A percentile compares a stretch with the other conserved stretches of the same genome.
These are phyloP conservation scores for Lachnellula hyalina DNA, from an alignment of 2,329 filamentous ascomycete genomes.

Conservation along the genomic window DNA sequence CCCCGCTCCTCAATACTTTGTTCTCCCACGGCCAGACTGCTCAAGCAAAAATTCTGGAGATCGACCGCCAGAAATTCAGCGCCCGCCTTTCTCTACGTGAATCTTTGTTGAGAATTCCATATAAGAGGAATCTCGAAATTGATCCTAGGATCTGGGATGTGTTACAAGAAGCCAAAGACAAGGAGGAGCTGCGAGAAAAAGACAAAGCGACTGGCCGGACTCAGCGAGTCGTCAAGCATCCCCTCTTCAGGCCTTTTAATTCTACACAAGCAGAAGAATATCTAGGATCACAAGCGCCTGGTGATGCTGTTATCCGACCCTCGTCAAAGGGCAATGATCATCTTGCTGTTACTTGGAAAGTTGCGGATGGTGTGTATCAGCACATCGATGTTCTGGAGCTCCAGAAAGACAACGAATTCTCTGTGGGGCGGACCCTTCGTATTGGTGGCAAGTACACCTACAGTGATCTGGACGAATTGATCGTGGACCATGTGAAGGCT, in stretches of 20 bases:
- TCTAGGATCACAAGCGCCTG: slow-evolving; percentile 75
- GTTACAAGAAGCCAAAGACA: slow-evolving; percentile 72
- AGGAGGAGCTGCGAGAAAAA: slow-evolving; percentile 78
- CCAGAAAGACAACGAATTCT: slow-evolving; percentile 96
- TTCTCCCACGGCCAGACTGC: slow-evolving; percentile 78
- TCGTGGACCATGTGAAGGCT: slow-evolving; percentile 93
- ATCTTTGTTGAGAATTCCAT: slow-evolving; percentile 69
- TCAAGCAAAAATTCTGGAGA: slow-evolving; percentile 78
- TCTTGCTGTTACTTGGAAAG: slow-evolving; percentile 96
- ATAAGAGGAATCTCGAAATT: slow-evolving; percentile 63
- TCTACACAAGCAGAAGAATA: slow-evolving; percentile 89
- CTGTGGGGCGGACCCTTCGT: slow-evolving; percentile 77
- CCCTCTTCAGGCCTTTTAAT: slow-evolving; percentile 91
- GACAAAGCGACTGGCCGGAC: slow-evolving; percentile 79
- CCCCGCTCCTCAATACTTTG: slow-evolving; percentile 61
- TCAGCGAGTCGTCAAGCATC: slow-evolving; percentile 95
- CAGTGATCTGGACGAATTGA: slow-evolving; percentile 93
- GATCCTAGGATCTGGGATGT: slow-evolving; percentile 84
- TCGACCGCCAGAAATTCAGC: slow-evolving; percentile 81
- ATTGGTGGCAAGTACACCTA: slow-evolving; percentile 88
- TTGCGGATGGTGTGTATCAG: slow-evolving; percentile 91
- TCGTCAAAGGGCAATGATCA: slow-evolving; percentile 95
- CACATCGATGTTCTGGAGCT: slow-evolving; percentile 96
- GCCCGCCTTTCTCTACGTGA: slow-evolving; percentile 82
- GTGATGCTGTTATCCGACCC: slow-evolving; percentile 91